Conservation (phyloP, 306 rosid species). For the Citrullus mucosospermus region DNA sequence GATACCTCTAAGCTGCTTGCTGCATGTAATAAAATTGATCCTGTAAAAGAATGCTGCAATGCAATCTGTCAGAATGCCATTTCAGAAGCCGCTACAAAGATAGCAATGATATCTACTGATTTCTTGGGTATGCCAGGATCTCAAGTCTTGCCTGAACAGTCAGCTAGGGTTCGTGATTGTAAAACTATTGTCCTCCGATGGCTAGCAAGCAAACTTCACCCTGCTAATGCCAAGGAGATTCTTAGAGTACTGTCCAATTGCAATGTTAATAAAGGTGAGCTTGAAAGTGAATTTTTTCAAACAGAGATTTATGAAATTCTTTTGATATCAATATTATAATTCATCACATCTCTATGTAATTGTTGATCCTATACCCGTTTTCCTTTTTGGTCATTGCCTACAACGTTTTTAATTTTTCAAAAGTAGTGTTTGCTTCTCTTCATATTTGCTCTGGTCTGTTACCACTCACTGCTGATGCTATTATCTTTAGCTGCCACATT, state of each 20-base stretch:
- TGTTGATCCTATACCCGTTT: background rate
- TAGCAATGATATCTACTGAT: slow-evolving; percentile 59
- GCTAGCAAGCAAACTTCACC: slow-evolving; percentile 78
- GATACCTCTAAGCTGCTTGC: slow-evolving; percentile 70
- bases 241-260: slow-evolving; percentile 87
- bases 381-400: background rate
- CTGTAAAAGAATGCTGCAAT: slow-evolving; percentile 78
- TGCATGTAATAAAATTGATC: slow-evolving; percentile 76
- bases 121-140: slow-evolving; percentile 37
- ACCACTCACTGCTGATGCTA: background rate
- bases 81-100: slow-evolving; percentile 67
- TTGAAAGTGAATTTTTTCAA: background rate
- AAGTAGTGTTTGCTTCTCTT: background rate
- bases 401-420: background rate
- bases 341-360: background rate
- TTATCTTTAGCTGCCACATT: slow-evolving; percentile 3
- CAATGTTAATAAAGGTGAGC: slow-evolving; percentile 64
- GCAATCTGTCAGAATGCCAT: slow-evolving; percentile 79
- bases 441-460: background rate
- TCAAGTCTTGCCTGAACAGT: slow-evolving; percentile 40
- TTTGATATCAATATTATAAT: background rate
- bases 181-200: slow-evolving; percentile 68
- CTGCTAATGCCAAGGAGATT: slow-evolving; percentile 62
- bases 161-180: slow-evolving; percentile 48
- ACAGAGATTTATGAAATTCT: background rate